Percentiles rank a stretch among this genome's conserved stretches.
phyloP scores from a whole-genome alignment of 2,329 filamentous ascomycete genomes.

The Calonectria pauciramosa region DNA sequence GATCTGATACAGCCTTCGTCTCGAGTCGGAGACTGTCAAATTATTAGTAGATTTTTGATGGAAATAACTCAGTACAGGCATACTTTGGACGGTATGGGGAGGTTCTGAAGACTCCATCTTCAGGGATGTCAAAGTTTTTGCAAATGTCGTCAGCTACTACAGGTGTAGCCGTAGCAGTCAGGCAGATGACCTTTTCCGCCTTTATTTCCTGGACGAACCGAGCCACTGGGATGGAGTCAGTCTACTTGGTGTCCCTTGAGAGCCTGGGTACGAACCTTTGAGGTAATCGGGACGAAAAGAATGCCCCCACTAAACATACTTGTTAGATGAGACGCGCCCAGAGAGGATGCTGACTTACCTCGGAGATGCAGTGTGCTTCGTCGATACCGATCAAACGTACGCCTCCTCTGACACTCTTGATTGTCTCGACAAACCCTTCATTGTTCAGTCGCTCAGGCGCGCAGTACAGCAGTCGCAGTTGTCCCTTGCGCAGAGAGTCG shows the following conservation, averaged over 20 bases:
- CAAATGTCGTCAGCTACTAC: constrained; percentile 69
- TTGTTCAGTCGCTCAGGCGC: constrained; percentile 73
- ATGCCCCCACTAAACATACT: constrained; percentile 58
- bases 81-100: constrained; percentile 71
- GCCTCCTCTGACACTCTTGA: constrained; percentile 67
- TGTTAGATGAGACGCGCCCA: constrained; percentile 10
- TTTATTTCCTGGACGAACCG: constrained; percentile 68
- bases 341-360: constrained; percentile 10
- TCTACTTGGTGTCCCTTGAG: background rate
- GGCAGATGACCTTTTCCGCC: constrained; percentile 70
- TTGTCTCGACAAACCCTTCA: constrained; percentile 69
- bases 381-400: constrained; percentile 70
- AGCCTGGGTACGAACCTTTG: constrained; percentile 52
- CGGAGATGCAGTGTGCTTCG: constrained; percentile 71
- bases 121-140: constrained; percentile 62
- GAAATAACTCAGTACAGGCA: background rate
- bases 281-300: constrained; percentile 65
- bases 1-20: constrained; percentile 58
- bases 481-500: constrained; percentile 56
- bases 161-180: constrained; percentile 72
- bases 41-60: background rate
- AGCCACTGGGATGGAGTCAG: constrained; percentile 54
- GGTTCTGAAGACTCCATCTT: constrained; percentile 67
- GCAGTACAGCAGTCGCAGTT: constrained; percentile 68
- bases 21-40: constrained; percentile 61